phyloP scores from a whole-genome alignment of 345 rosid species.

The Corymbia maculata region DNA sequence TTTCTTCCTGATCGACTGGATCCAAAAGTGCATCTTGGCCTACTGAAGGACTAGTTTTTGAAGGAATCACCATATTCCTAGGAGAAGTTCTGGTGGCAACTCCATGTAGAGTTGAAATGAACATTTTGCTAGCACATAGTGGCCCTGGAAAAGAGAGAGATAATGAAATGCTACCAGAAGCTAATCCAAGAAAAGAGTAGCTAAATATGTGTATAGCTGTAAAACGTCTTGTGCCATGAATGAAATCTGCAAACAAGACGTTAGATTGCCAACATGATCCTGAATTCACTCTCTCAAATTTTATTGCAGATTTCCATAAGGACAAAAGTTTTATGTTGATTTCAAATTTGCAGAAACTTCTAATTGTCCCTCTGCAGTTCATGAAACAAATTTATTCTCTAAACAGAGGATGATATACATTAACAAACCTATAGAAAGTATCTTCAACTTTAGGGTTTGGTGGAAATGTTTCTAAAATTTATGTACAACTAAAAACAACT shows the following conservation, averaged over 20 bases:
- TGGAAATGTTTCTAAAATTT: background rate
- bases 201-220: background rate
- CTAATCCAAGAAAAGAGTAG: background rate
- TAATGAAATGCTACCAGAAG: background rate
- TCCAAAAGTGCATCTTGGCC: conserved; percentile 7
- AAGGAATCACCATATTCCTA: conserved; percentile 7
- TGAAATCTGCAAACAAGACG: background rate
- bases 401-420: background rate
- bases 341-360: background rate
- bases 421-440: background rate
- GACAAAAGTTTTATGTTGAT: background rate
- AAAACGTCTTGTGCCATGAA: background rate
- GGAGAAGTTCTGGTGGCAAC: conserved; percentile 15
- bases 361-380: background rate
- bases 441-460: background rate
- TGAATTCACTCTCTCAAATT: background rate
- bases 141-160: conserved; percentile 27
- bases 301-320: background rate
- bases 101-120: conserved; percentile 15
- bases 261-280: background rate
- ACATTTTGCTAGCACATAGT: conserved; percentile 20
- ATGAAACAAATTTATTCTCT: background rate
- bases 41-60: conserved; percentile 14
- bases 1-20: conserved; percentile 24
- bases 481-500: background rate